Evolutionary conservation across 192 early-diverging fungal genomes (phyloP).

Genomic region (Backusella liffmaniae): DNA sequence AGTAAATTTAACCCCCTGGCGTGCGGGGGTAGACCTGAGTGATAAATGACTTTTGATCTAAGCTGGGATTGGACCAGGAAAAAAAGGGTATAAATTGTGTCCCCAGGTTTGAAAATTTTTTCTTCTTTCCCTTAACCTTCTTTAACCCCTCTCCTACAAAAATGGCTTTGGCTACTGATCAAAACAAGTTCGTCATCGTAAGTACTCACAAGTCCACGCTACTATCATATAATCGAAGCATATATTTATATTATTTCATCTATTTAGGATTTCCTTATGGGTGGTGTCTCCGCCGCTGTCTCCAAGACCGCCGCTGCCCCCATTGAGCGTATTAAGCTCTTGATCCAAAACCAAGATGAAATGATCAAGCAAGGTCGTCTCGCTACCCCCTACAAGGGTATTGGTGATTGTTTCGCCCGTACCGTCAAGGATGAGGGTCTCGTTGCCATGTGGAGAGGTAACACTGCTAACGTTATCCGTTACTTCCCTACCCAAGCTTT

Average conservation of each 20-base stretch:
- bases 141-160: slow-evolving; percentile 16
- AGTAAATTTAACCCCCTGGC: neutral
- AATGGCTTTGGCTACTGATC: slow-evolving; percentile 30
- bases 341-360: slow-evolving; percentile 90
- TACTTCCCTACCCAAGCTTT: slow-evolving; percentile 98
- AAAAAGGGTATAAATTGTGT: slow-evolving; percentile 4
- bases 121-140: neutral
- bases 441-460: slow-evolving; percentile 82
- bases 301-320: slow-evolving; percentile 98
- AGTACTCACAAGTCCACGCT: slow-evolving; percentile 8
- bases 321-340: slow-evolving; percentile 96
- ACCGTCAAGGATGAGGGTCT: slow-evolving; percentile 83
- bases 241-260: neutral
- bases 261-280: slow-evolving; percentile 72
- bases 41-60: neutral
- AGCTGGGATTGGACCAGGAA: neutral
- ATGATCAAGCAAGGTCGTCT: slow-evolving; percentile 81
- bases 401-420: slow-evolving; percentile 89
- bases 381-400: slow-evolving; percentile 80
- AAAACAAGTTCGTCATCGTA: slow-evolving; percentile 39
- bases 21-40: slow-evolving; percentile 7
- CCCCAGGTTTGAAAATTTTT: slow-evolving; percentile 6
- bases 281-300: slow-evolving; percentile 95
- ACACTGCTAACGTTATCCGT: slow-evolving; percentile 92
- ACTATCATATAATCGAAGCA: neutral